A percentile compares a stretch with the other conserved stretches of the same genome.
Conservation (phyloP, 805 yeast species). For the Saturnispora ahearnii region DNA sequence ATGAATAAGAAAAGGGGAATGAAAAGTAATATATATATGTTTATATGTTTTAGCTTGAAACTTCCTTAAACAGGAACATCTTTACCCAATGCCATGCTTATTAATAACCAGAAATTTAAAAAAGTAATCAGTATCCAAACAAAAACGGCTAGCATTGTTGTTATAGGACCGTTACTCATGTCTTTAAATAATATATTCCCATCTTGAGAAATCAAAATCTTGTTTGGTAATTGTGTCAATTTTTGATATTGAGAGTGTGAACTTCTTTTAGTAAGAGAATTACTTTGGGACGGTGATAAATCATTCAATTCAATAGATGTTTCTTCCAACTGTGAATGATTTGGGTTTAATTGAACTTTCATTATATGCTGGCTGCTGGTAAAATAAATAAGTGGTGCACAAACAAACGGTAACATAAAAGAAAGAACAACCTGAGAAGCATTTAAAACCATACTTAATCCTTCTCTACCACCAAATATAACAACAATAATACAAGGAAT, state of each 20-base stretch:
- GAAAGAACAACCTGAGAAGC: constrained; percentile 78
- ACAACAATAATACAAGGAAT: constrained; percentile 78
- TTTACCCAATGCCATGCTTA: constrained; percentile 27
- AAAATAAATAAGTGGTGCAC: constrained; percentile 80
- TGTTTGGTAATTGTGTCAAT: background rate
- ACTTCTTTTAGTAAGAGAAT: background rate
- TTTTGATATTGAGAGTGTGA: background rate
- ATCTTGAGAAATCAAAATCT: constrained; percentile 4
- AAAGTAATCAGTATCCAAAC: constrained; percentile 67
- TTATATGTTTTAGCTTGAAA: background rate
- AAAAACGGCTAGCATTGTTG: constrained; percentile 44
- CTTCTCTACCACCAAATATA: constrained; percentile 66
- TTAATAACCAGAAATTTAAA: constrained; percentile 61
- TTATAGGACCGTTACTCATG: constrained; percentile 56
- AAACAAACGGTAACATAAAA: constrained; percentile 72
- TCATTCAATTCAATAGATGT: background rate
- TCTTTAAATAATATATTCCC: constrained; percentile 34
- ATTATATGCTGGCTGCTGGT: constrained; percentile 50
- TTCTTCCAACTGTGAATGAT: constrained; percentile 5
- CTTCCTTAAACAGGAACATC: constrained; percentile 21
- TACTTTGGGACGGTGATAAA: background rate
- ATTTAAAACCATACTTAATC: constrained; percentile 65
- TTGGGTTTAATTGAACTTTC: constrained; percentile 20
- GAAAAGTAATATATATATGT: background rate
- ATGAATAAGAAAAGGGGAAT: background rate